phyloP scores from a whole-genome alignment of 805 yeast genomes.

The Zygosaccharomyces kombuchaensis region DNA sequence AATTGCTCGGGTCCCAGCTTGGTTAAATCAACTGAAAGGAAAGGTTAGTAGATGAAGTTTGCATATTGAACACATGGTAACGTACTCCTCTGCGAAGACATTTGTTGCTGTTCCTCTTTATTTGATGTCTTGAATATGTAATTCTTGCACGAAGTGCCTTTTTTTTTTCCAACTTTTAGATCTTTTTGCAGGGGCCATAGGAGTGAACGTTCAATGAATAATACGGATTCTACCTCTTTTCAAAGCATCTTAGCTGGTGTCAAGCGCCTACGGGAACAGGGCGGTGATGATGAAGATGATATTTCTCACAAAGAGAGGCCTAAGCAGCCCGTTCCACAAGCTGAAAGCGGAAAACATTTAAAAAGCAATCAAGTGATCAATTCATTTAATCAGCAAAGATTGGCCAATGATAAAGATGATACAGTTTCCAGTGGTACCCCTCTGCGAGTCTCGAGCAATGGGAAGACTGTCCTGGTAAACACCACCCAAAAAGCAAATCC shows the following conservation, averaged over 20 bases:
- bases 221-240: slow-evolving; percentile 56
- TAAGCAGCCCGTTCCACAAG: slow-evolving; percentile 4
- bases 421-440: slow-evolving; percentile 10
- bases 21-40: slow-evolving; percentile 54
- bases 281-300: slow-evolving; percentile 20
- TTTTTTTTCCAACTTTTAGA: background rate
- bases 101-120: slow-evolving; percentile 1
- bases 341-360: slow-evolving; percentile 4
- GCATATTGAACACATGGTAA: background rate
- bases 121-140: slow-evolving; percentile 1
- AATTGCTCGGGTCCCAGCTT: slow-evolving; percentile 80
- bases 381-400: slow-evolving; percentile 20
- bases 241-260: slow-evolving; percentile 71
- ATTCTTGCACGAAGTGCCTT: background rate
- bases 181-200: slow-evolving; percentile 4
- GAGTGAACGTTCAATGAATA: slow-evolving; percentile 21
- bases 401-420: slow-evolving; percentile 13
- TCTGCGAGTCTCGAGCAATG: slow-evolving; percentile 1
- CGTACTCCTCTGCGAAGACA: slow-evolving; percentile 33
- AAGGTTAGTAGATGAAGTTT: background rate
- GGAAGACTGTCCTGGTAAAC: slow-evolving; percentile 48
- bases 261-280: slow-evolving; percentile 49
- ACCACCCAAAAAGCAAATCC: slow-evolving; percentile 73
- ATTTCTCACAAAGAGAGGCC: background rate
- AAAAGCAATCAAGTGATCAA: slow-evolving; percentile 13